Evolutionary conservation across 2,329 filamentous ascomycete genomes (phyloP).

Genomic region (Decorospora gaudefroyi): DNA sequence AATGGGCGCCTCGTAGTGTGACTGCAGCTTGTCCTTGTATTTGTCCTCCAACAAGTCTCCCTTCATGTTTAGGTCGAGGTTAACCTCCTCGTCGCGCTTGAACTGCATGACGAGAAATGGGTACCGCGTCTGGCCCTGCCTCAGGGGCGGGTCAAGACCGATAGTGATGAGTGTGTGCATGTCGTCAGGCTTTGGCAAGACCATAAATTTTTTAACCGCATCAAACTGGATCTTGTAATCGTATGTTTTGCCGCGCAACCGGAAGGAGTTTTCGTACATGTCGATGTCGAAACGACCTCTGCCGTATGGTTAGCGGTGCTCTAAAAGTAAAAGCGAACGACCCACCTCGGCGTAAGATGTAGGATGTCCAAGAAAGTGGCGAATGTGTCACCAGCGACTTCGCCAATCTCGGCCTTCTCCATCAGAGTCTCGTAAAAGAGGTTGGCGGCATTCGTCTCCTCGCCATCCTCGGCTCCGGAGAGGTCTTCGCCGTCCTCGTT

Average conservation of each 20-base stretch:
- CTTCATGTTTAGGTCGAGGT: conserved; percentile 93
- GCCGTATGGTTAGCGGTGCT: conserved; percentile 37
- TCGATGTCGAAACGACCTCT: conserved; percentile 99
- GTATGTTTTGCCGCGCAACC: conserved; percentile 96
- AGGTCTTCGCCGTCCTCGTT: conserved; percentile 70
- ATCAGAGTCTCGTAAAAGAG: conserved; percentile 98
- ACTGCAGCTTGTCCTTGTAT: conserved; percentile 86
- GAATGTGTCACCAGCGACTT: conserved; percentile 97
- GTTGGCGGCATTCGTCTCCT: conserved; percentile 93
- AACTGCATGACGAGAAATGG: conserved; percentile 99
- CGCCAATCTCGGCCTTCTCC: conserved; percentile 98
- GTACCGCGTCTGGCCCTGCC: conserved; percentile 96
- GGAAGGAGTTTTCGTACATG: conserved; percentile 98
- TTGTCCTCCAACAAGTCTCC: conserved; percentile 82
- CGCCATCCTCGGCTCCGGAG: conserved; percentile 60
- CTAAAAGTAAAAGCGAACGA: conserved; percentile 16
- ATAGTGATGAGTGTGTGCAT: conserved; percentile 93
- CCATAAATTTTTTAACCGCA: conserved; percentile 97
- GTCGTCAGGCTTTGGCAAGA: conserved; percentile 97
- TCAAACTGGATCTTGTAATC: conserved; percentile 99
- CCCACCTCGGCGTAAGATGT: conserved; percentile 89
- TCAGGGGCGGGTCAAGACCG: conserved; percentile 89
- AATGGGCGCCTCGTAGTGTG: conserved; percentile 85
- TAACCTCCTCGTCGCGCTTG: conserved; percentile 96
- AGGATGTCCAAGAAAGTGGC: conserved; percentile 96